Evolutionary conservation across 2,329 filamentous ascomycete species (phyloP).

Genomic region (Fusarium denticulatum): DNA sequence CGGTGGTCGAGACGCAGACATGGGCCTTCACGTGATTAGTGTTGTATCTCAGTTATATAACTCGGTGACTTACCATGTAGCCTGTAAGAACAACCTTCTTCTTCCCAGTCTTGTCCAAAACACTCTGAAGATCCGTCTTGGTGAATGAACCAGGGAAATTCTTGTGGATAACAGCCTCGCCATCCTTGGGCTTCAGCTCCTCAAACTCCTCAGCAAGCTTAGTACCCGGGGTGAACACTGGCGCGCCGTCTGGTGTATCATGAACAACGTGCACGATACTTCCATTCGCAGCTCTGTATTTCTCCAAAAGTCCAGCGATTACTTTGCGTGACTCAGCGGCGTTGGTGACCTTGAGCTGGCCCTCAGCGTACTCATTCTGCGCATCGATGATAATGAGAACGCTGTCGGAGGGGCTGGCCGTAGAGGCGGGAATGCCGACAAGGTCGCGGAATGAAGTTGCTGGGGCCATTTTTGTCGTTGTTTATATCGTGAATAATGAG

Average conservation of each 20-base stretch:
- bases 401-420: slow-evolving; percentile 66
- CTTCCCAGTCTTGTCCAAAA: slow-evolving; percentile 57
- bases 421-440: slow-evolving; percentile 64
- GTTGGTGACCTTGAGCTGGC: slow-evolving; percentile 65
- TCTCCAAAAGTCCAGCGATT: slow-evolving; percentile 66
- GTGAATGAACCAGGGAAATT: slow-evolving; percentile 68
- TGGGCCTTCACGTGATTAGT: slow-evolving; percentile 60
- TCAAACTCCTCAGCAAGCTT: slow-evolving; percentile 68
- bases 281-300: slow-evolving; percentile 64
- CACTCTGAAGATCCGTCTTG: slow-evolving; percentile 65
- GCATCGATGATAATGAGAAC: slow-evolving; percentile 75
- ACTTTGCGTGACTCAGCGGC: slow-evolving; percentile 62
- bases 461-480: not conserved
- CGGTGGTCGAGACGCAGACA: slow-evolving; percentile 71
- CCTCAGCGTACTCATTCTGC: slow-evolving; percentile 74
- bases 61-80: slow-evolving; percentile 60
- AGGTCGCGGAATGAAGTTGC: slow-evolving; percentile 15
- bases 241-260: slow-evolving; percentile 66
- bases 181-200: slow-evolving; percentile 63
- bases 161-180: slow-evolving; percentile 69
- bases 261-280: slow-evolving; percentile 70
- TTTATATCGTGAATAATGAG: no score
- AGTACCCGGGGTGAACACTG: slow-evolving; percentile 72
- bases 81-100: slow-evolving; percentile 71
- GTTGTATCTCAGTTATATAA: accelerated